phyloP scores from a whole-genome alignment of 2,329 filamentous ascomycete species.

The Helicocarpus griseus region DNA sequence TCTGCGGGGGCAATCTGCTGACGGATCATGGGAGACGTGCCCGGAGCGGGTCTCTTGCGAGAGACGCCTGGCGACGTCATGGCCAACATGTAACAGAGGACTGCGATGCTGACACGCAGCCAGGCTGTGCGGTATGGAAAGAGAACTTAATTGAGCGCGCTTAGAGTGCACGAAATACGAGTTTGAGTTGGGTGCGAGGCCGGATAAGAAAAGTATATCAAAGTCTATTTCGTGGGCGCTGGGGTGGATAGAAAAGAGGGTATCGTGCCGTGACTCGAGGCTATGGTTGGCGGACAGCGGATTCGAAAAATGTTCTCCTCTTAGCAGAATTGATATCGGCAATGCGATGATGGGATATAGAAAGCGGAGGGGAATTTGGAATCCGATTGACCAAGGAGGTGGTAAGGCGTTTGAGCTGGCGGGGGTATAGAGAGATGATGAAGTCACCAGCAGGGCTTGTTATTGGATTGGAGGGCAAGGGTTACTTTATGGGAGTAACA shows the following conservation, averaged over 20 bases:
- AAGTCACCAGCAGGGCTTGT: neutral
- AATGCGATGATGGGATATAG: too few species aligned
- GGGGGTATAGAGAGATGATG: neutral
- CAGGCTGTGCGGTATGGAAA: neutral
- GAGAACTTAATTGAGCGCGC: neutral
- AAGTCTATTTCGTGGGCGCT: too few species aligned
- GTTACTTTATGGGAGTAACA: too few species aligned
- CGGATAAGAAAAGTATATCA: too few species aligned
- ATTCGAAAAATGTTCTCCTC: too few species aligned
- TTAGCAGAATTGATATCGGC: constrained; percentile 1
- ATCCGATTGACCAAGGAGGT: too few species aligned
- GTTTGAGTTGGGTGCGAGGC: too few species aligned
- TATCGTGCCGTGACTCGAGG: too few species aligned
- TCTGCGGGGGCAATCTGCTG: constrained; percentile 38
- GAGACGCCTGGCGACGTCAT: constrained; percentile 36
- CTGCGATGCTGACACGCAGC: neutral
- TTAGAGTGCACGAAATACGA: neutral
- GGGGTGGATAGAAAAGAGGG: too few species aligned
- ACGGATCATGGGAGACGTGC: constrained; percentile 54
- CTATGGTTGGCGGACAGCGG: too few species aligned
- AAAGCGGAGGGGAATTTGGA: too few species aligned
- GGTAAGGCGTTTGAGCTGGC: too few species aligned
- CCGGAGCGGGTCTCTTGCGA: constrained; percentile 67
- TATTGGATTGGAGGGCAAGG: neutral
- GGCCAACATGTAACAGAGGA: neutral